A percentile compares a stretch with the other conserved stretches of the same genome.
These are phyloP conservation scores for Tricharina praecox DNA, from an alignment of 495 filamentous ascomycete genomes.

Conservation along the genomic window DNA sequence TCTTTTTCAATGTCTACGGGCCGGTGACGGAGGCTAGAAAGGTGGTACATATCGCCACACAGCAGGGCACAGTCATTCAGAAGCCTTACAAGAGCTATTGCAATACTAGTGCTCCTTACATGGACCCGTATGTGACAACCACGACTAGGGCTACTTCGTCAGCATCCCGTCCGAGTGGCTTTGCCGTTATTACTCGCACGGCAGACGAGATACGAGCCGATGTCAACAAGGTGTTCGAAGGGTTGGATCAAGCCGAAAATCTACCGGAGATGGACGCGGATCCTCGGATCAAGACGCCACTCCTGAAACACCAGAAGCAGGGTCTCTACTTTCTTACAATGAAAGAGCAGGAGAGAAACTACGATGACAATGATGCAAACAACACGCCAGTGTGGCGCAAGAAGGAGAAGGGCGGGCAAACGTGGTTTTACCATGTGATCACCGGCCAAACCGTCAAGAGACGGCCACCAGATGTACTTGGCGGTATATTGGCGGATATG, in stretches of 20 bases:
- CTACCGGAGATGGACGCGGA: slow-evolving; percentile 58
- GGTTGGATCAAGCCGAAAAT: slow-evolving; percentile 52
- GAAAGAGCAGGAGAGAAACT: slow-evolving; percentile 51
- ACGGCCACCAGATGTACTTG: slow-evolving; percentile 54
- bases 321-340: slow-evolving; percentile 73
- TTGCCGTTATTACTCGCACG: slow-evolving; percentile 39
- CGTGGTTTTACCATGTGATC: slow-evolving; percentile 62
- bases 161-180: slow-evolving; percentile 13
- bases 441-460: slow-evolving; percentile 46
- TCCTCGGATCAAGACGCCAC: slow-evolving; percentile 42
- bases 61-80: slow-evolving; percentile 15
- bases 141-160: too few relatives aligned
- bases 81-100: slow-evolving; percentile 8
- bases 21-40: slow-evolving; percentile 43
- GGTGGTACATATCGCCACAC: slow-evolving; percentile 45
- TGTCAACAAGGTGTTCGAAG: slow-evolving; percentile 75
- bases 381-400: slow-evolving; percentile 55
- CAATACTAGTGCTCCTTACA: too few relatives aligned
- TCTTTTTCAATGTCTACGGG: slow-evolving; percentile 65
- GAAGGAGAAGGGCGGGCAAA: slow-evolving; percentile 37
- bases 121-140: too few relatives aligned
- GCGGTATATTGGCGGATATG: slow-evolving; percentile 92
- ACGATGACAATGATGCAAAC: slow-evolving; percentile 30
- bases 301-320: slow-evolving; percentile 82
- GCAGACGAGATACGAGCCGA: slow-evolving; percentile 72